phyloP scores from a whole-genome alignment of 352 stramenopile genomes.

The Blastocystis sp. region DNA sequence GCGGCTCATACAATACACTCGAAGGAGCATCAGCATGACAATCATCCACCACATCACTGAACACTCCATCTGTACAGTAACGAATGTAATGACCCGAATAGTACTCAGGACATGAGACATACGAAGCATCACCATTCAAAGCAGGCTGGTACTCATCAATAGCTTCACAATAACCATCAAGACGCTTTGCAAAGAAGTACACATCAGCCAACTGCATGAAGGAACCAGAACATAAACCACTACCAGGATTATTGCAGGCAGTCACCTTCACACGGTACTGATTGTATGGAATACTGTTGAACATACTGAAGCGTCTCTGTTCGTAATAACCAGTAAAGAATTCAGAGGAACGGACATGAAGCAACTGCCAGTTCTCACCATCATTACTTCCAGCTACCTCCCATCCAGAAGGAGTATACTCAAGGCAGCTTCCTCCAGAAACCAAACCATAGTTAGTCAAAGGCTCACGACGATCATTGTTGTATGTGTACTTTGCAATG shows the following conservation, averaged over 20 bases:
- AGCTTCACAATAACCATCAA: not conserved
- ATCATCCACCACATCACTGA: not conserved
- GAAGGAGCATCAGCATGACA: not conserved
- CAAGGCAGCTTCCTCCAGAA: not conserved
- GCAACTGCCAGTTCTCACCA: slow-evolving; percentile 2
- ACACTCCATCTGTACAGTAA: slow-evolving; percentile 4
- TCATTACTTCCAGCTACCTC: slow-evolving; percentile 16
- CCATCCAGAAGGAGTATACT: slow-evolving; percentile 5
- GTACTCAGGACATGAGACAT: slow-evolving; percentile 7
- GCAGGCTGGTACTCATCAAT: slow-evolving; percentile 9
- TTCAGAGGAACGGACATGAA: not conserved
- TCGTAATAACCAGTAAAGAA: not conserved
- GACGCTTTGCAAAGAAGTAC: slow-evolving; percentile 23
- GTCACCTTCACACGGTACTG: slow-evolving; percentile 6
- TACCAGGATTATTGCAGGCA: not conserved
- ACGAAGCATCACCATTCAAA: slow-evolving; percentile 25
- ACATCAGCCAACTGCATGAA: slow-evolving; percentile 56
- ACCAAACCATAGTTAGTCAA: slow-evolving; percentile 37
- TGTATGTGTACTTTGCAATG: not conserved
- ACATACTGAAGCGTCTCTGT: slow-evolving; percentile 6
- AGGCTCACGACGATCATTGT: not conserved
- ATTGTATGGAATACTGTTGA: slow-evolving; percentile 37
- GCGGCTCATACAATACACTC: not conserved
- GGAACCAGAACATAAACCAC: not conserved
- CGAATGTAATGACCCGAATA: not conserved